A percentile compares a stretch with the other conserved stretches of the same genome.
Evolutionary conservation across 345 rosid species (phyloP).

Genomic region (Abelmoschus esculentus): DNA sequence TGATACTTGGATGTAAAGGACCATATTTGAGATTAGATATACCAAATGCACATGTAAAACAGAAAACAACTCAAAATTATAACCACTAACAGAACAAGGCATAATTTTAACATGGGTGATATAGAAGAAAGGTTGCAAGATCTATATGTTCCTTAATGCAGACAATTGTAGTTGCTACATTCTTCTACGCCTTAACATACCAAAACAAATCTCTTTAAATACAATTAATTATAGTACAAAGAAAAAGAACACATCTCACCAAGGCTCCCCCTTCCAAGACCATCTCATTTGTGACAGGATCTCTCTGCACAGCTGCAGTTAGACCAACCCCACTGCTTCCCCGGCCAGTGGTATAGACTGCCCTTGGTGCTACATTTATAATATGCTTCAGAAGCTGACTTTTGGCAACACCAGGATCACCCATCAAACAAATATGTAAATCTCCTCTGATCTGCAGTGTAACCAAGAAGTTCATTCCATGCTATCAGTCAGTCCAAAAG

Average conservation of each 20-base stretch:
- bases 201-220: background rate
- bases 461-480: background rate
- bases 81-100: constrained; percentile 8
- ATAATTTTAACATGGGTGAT: background rate
- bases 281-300: constrained; percentile 95
- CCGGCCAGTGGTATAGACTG: constrained; percentile 88
- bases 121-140: background rate
- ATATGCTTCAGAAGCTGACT: constrained; percentile 99
- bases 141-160: background rate
- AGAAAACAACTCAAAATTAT: background rate
- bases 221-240: background rate
- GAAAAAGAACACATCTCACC: constrained; percentile 40
- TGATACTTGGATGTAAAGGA: background rate
- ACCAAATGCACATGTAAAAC: constrained; percentile 1
- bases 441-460: constrained; percentile 90
- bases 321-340: constrained; percentile 99
- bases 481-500: background rate
- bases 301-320: constrained; percentile 97
- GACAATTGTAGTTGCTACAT: background rate
- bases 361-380: constrained; percentile 89
- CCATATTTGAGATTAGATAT: background rate
- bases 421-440: constrained; percentile 92
- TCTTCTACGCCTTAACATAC: constrained; percentile 1
- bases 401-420: constrained; percentile 99
- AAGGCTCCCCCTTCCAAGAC: constrained; percentile 97